Evolutionary conservation across 2,329 filamentous ascomycete species (phyloP).

Genomic region (Emmonsiellopsis sp.): DNA sequence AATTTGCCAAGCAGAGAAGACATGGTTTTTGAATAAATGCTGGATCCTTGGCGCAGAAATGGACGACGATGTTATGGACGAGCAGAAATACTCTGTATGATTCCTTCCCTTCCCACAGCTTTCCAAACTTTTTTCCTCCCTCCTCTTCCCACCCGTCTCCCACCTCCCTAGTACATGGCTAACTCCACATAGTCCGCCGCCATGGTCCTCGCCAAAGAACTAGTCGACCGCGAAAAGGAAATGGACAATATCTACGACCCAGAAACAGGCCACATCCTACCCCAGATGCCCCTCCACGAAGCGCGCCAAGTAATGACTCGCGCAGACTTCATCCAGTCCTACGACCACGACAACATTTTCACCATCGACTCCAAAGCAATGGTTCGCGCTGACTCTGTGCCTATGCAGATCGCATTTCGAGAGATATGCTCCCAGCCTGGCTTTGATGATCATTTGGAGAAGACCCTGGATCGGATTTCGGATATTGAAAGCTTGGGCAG

Average conservation of each 20-base stretch:
- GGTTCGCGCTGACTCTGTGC: conserved; percentile 87
- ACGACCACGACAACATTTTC: conserved; percentile 92
- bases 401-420: conserved; percentile 88
- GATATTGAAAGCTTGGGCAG: conserved; percentile 88
- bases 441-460: conserved; percentile 75
- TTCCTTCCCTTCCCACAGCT: neutral
- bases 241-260: conserved; percentile 56
- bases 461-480: conserved; percentile 74
- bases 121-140: neutral
- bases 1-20: conserved; percentile 63
- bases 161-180: too few relatives aligned
- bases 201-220: conserved; percentile 83
- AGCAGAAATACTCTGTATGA: conserved; percentile 85
- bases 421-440: conserved; percentile 68
- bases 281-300: conserved; percentile 69
- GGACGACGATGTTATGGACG: conserved; percentile 98
- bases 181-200: conserved; percentile 58
- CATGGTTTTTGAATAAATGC: conserved; percentile 72
- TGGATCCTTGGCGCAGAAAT: conserved; percentile 67
- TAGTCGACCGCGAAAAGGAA: conserved; percentile 71
- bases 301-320: conserved; percentile 92
- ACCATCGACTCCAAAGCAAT: conserved; percentile 81
- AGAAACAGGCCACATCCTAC: conserved; percentile 63
- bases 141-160: conserved; percentile 11
- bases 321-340: conserved; percentile 83